Base-by-base conservation (phyloP, 768 basidiomycete species). In the Calocybe cyanea region DNA sequence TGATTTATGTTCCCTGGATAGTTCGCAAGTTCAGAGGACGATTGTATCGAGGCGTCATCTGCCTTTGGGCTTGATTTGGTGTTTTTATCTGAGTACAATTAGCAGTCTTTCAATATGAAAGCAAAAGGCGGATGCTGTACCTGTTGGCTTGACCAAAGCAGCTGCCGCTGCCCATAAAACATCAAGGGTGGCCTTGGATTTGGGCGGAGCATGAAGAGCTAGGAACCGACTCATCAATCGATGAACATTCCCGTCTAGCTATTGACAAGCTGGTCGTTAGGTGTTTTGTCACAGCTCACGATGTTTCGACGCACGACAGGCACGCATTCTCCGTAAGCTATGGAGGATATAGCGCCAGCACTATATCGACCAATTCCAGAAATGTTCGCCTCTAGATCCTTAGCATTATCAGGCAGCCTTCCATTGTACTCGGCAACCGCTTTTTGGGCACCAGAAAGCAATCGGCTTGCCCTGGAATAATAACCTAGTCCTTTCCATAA, bases 401-500 rank as follows among this genome's bases (percentile, higher is more conserved):
- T 78, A 4, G 87, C 85, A 56, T 87, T 92, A 43, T 81, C 73
- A 1, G 94, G 94, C 11, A 98, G 73, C 46, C 70, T 72, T 18
- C 92, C 92, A 24, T 64, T 64, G 42, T 80, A 77, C 17, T 86
- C 73, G 31, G 70, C 61, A 15, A 92, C 79, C 24, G 79, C 85
- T 50, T 84, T 90, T 62, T 91, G 78, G 0, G 94, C 90, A n/a
- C 87, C 93, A 4, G 72, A 71, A 5, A 96, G 76, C 18, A 98
- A 70, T 17, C 91, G 81, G 37, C 85, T 79, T 14, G 90, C 92
- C 34, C 91, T 80, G 32, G 86, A 87, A 63, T 94, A 94, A 64
- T 93, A 94, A 6, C 92, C 92, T 2, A 94, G 71, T 14, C 92
- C 92, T 61, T 91, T 91, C 94, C 94, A 98, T 7, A 90, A 67